A percentile compares a stretch with the other conserved stretches of the same genome.
phyloP scores from a whole-genome alignment of 768 basidiomycete species.

The Sarcomyxa edulis region DNA sequence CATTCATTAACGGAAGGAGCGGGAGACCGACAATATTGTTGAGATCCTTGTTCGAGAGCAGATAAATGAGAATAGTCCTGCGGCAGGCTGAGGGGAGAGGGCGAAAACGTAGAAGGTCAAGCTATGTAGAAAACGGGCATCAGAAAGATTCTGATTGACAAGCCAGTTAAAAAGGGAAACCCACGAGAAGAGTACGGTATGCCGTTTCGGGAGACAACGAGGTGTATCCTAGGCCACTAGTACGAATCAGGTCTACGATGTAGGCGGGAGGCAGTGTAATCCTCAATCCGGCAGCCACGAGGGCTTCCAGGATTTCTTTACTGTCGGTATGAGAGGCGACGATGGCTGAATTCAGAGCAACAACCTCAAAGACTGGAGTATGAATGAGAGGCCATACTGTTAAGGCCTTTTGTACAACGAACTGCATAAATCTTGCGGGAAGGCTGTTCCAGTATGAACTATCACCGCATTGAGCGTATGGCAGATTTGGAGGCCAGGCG shows the following conservation, averaged over 20 bases:
- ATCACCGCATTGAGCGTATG: constrained; percentile 28
- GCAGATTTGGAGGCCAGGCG: constrained; percentile 34
- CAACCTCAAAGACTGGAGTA: constrained; percentile 6
- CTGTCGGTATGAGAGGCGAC: constrained; percentile 19
- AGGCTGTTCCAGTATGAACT: constrained; percentile 31
- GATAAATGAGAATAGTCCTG: constrained; percentile 20
- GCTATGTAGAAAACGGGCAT: too few species aligned
- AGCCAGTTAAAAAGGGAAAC: too few species aligned
- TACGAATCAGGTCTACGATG: constrained; percentile 22
- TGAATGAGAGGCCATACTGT: constrained; percentile 31
- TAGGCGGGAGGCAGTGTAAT: constrained; percentile 31
- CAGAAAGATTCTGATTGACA: too few species aligned
- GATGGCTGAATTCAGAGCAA: constrained; percentile 14
- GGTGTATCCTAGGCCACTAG: not conserved
- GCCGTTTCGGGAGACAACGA: constrained; percentile 23
- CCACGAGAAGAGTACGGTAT: constrained; percentile 23
- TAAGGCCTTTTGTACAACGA: constrained; percentile 17
- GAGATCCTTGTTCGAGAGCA: constrained; percentile 27
- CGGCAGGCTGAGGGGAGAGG: constrained; percentile 9
- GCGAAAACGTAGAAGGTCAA: not conserved
- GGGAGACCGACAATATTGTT: constrained; percentile 30
- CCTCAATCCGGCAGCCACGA: constrained; percentile 27
- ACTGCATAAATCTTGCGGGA: constrained; percentile 21
- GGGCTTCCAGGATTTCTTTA: constrained; percentile 17
- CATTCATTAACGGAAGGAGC: constrained; percentile 24